phyloP scores from a whole-genome alignment of 768 basidiomycete species.

The Rhodotorula toruloides region DNA sequence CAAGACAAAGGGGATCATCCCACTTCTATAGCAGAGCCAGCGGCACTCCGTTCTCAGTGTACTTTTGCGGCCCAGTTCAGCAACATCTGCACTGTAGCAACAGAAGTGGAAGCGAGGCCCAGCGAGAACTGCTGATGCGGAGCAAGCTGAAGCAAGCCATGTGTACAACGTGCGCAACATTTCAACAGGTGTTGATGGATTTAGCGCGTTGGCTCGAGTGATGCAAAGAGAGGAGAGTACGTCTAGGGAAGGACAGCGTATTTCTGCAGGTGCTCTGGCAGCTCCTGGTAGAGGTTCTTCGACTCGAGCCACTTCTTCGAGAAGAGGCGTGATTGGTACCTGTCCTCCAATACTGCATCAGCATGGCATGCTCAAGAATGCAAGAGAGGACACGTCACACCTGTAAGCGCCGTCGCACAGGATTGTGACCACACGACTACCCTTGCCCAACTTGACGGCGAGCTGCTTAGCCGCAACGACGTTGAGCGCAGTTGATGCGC shows the following conservation, averaged over 20 bases:
- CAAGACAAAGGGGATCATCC: too few species aligned
- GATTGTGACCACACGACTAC: constrained; percentile 75
- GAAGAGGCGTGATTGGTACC: constrained; percentile 87
- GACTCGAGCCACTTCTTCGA: constrained; percentile 82
- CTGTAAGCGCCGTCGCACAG: constrained; percentile 94
- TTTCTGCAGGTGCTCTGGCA: constrained; percentile 78
- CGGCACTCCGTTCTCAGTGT: too few species aligned
- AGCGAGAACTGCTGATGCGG: too few species aligned
- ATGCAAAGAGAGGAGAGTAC: too few species aligned
- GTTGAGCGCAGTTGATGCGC: constrained; percentile 88
- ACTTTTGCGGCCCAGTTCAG: too few species aligned
- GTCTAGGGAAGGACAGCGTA: constrained; percentile 64
- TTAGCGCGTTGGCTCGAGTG: too few species aligned
- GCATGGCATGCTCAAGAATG: neutral
- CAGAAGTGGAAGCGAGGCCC: too few species aligned
- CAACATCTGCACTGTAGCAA: too few species aligned
- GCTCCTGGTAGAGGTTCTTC: constrained; percentile 69
- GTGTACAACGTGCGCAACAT: too few species aligned
- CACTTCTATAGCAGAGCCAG: too few species aligned
- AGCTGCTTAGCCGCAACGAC: constrained; percentile 89
- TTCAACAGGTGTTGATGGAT: too few species aligned
- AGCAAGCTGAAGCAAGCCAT: too few species aligned
- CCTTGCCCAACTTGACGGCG: constrained; percentile 76
- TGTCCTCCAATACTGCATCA: constrained; percentile 16
- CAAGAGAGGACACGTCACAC: constrained; percentile 46